phyloP scores from a whole-genome alignment of 1,284 basidiomycete genomes.

The Erythrobasidium hasegawianum region DNA sequence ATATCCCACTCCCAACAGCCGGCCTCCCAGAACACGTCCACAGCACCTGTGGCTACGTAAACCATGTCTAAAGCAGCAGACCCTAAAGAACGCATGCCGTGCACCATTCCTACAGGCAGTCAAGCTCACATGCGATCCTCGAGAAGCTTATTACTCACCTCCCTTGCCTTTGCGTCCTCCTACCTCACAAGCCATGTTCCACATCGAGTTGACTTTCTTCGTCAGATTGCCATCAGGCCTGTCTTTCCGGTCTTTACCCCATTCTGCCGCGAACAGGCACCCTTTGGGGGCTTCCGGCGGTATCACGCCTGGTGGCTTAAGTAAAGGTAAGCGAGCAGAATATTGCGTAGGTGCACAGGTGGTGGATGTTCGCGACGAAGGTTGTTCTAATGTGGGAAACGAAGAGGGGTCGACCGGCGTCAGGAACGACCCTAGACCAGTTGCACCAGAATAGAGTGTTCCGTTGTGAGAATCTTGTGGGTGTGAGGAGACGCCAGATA shows the following conservation, averaged over 20 bases:
- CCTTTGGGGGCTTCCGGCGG: conserved; percentile 44
- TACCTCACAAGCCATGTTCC: conserved; percentile 45
- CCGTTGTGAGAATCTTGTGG: conserved; percentile 41
- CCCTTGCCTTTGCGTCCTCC: conserved; percentile 41
- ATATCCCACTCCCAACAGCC: conserved; percentile 48
- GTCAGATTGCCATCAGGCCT: conserved; percentile 39
- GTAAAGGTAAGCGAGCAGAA: conserved; percentile 42
- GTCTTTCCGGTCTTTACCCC: conserved; percentile 46
- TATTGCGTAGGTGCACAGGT: conserved; percentile 36
- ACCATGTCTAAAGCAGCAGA: conserved; percentile 45
- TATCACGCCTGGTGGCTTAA: conserved; percentile 40
- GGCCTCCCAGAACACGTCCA: conserved; percentile 46
- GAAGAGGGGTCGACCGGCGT: conserved; percentile 38
- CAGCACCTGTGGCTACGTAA: conserved; percentile 45
- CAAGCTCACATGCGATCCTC: no score
- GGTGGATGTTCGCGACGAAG: not conserved
- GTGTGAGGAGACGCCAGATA: conserved; percentile 40
- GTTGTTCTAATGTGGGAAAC: conserved; percentile 28
- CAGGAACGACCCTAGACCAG: conserved; percentile 43
- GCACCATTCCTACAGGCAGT: conserved; percentile 44
- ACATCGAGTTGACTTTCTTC: conserved; percentile 43
- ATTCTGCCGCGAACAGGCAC: conserved; percentile 45
- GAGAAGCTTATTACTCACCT: no score
- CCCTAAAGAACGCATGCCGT: conserved; percentile 45
- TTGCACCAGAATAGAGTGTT: conserved; percentile 43